Conservation (phyloP, 352 stramenopile genomes). For the Pythium myriotylum region DNA sequence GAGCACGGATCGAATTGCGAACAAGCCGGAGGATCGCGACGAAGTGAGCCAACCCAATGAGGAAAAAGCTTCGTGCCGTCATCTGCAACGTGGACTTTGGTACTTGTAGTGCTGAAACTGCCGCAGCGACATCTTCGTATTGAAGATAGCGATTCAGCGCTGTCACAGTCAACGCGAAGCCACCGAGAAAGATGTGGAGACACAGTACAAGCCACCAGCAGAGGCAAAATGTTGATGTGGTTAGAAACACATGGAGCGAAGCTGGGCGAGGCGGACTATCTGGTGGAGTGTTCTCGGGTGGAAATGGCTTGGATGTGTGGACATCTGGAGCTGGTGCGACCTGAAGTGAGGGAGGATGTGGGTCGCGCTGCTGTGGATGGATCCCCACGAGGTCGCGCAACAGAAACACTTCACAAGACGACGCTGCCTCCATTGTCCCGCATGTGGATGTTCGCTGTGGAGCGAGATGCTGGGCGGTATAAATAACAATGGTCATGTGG, state of each 20-base stretch:
- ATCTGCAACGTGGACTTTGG: neutral
- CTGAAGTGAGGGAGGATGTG: too few relatives aligned
- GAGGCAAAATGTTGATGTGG: neutral
- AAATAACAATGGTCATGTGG: too few relatives aligned
- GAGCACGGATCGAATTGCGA: neutral
- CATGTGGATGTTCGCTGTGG: too few relatives aligned
- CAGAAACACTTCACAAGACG: too few relatives aligned
- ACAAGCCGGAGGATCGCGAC: slow-evolving; percentile 5
- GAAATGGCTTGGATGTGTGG: too few relatives aligned
- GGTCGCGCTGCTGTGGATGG: too few relatives aligned
- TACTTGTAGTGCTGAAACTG: neutral
- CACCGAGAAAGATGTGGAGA: slow-evolving; percentile 5
- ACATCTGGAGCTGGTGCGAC: too few relatives aligned
- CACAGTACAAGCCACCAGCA: slow-evolving; percentile 14
- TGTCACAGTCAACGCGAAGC: slow-evolving; percentile 1
- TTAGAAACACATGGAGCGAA: slow-evolving; percentile 7
- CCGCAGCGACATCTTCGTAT: neutral
- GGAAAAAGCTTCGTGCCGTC: slow-evolving; percentile 9
- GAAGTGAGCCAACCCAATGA: slow-evolving; percentile 11
- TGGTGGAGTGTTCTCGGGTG: too few relatives aligned
- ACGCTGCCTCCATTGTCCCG: too few relatives aligned
- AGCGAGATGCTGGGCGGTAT: too few relatives aligned
- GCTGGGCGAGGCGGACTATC: neutral
- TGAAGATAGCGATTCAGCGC: slow-evolving; percentile 16
- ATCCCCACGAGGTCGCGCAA: too few relatives aligned